These are phyloP conservation scores for Colletotrichum destructivum DNA, from an alignment of 2,329 filamentous ascomycete species.

Conservation along the genomic window DNA sequence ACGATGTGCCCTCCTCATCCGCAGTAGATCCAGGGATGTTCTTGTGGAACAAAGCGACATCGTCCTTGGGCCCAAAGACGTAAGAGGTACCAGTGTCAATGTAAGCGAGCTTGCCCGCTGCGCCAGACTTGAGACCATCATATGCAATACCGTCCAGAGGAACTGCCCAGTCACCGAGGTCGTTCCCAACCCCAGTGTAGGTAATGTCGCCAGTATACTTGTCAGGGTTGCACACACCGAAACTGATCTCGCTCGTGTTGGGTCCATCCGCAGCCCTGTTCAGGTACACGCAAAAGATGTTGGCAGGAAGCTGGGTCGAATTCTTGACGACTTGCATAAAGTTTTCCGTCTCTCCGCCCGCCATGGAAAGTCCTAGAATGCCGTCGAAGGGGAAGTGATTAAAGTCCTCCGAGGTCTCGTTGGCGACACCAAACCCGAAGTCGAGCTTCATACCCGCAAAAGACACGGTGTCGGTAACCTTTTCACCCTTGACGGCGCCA, in stretches of 20 bases:
- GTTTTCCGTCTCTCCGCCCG: slow-evolving; percentile 71
- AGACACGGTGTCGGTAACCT: slow-evolving; percentile 76
- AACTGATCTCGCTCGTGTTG: slow-evolving; percentile 83
- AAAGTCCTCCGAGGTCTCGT: slow-evolving; percentile 81
- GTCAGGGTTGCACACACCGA: slow-evolving; percentile 78
- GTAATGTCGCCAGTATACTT: slow-evolving; percentile 79
- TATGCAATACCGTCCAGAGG: slow-evolving; percentile 76
- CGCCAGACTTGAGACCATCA: slow-evolving; percentile 70
- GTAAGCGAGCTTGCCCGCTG: slow-evolving; percentile 74
- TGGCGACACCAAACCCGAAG: slow-evolving; percentile 81
- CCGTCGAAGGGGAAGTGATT: slow-evolving; percentile 87
- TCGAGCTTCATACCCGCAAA: slow-evolving; percentile 76
- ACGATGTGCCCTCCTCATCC: slow-evolving; percentile 71
- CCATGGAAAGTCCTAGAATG: slow-evolving; percentile 83
- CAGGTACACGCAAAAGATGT: slow-evolving; percentile 80
- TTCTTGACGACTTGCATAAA: slow-evolving; percentile 76
- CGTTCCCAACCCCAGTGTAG: slow-evolving; percentile 71
- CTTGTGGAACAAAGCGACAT: slow-evolving; percentile 76
- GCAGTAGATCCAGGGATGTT: slow-evolving; percentile 74
- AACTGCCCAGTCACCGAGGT: slow-evolving; percentile 80
- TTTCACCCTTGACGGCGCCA: slow-evolving; percentile 77
- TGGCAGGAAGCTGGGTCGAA: slow-evolving; percentile 70
- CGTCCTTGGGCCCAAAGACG: slow-evolving; percentile 77
- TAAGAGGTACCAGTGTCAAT: slow-evolving; percentile 90
- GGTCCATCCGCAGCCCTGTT: slow-evolving; percentile 75